These are phyloP conservation scores for Asterionellopsis glacialis DNA, from an alignment of 108 stramenopile genomes.

Conservation along the genomic window DNA sequence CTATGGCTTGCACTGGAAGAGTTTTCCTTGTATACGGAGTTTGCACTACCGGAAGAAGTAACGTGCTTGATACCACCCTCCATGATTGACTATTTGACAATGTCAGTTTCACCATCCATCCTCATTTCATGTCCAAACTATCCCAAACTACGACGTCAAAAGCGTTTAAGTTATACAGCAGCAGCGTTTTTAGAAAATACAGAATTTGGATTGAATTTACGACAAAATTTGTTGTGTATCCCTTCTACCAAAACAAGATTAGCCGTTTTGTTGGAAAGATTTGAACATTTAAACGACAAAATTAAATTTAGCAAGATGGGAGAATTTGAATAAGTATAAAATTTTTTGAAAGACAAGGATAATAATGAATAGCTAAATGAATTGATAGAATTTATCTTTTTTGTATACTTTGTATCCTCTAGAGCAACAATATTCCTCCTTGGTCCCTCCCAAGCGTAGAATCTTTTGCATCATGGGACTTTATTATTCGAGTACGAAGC, in stretches of 20 bases:
- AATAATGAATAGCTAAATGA: no score
- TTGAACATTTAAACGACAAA: no score
- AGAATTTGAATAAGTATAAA: no score
- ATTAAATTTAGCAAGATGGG: no score
- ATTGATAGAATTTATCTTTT: no score
- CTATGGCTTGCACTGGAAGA: conserved; percentile 43
- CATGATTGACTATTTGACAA: background rate
- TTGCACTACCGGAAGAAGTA: conserved; percentile 25
- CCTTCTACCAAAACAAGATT: conserved; percentile 48
- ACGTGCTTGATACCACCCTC: conserved; percentile 26
- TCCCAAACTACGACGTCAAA: conserved; percentile 56
- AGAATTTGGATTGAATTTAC: conserved; percentile 7
- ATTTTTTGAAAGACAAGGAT: no score
- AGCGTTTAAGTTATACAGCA: conserved; percentile 56
- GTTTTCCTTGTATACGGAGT: conserved; percentile 23
- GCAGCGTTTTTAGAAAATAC: conserved; percentile 45
- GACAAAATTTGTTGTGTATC: conserved; percentile 45
- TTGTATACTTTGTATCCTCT: no score
- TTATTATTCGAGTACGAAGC: no score
- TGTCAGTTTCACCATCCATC: background rate
- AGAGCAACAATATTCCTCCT: no score
- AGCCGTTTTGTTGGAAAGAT: no score
- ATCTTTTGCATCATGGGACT: no score
- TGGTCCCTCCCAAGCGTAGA: no score
- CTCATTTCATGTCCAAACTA: conserved; percentile 31